Conservation (phyloP, 805 yeast genomes). For the Saccharomyces eubayanus region DNA sequence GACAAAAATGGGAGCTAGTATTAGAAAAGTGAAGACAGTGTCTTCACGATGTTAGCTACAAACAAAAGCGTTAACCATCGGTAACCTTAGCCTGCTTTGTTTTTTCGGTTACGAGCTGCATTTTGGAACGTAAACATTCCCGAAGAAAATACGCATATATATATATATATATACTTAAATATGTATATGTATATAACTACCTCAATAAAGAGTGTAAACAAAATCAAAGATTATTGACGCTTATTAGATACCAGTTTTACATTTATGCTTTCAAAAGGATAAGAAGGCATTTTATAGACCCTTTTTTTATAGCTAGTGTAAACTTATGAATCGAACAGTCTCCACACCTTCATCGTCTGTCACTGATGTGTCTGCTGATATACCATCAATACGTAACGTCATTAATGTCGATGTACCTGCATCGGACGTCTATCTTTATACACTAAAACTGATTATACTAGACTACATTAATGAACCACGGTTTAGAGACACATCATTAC, state of each 20-base stretch:
- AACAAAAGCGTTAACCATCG: background rate
- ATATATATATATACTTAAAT: background rate
- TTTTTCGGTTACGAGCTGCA: background rate
- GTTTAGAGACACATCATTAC: conserved; percentile 32
- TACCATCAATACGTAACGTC: conserved; percentile 4
- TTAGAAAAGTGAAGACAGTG: background rate
- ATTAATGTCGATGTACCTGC: conserved; percentile 1
- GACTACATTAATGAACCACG: conserved; percentile 60
- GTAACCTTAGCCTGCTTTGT: background rate
- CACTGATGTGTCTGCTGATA: conserved; percentile 4
- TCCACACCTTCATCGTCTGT: conserved; percentile 7
- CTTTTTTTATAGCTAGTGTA: background rate
- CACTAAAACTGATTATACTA: conserved; percentile 47
- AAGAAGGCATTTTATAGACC: background rate
- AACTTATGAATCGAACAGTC: conserved; percentile 9
- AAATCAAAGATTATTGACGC: background rate
- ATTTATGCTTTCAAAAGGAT: background rate
- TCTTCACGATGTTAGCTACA: background rate
- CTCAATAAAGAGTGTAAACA: background rate
- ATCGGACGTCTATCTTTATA: conserved; percentile 35
- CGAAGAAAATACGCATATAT: background rate
- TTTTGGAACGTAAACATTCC: background rate
- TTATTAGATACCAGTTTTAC: background rate
- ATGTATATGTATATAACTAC: background rate
- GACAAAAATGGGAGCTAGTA: background rate